These are phyloP conservation scores for Phlyctochytrium arcticum DNA, from an alignment of 192 early-diverging fungal species.

Conservation along the genomic window DNA sequence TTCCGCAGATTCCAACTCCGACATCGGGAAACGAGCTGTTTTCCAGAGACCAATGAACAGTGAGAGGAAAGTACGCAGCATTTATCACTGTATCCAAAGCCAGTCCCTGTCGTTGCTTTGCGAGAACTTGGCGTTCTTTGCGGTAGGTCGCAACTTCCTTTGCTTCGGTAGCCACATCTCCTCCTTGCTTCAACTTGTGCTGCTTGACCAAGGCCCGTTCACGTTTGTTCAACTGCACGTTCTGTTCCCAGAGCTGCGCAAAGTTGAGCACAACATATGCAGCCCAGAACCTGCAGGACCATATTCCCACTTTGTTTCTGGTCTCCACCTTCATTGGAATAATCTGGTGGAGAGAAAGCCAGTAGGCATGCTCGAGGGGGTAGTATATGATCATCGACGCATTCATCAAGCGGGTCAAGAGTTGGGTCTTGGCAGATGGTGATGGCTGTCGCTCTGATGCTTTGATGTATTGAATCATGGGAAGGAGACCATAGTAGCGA, in stretches of 20 bases:
- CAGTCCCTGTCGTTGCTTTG: constrained; percentile 64
- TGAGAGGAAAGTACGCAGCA: constrained; percentile 87
- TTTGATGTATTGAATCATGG: constrained; percentile 82
- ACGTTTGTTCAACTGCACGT: constrained; percentile 17
- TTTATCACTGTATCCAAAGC: constrained; percentile 78
- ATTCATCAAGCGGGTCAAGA: constrained; percentile 85
- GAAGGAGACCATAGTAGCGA: constrained; percentile 69
- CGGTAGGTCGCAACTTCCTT: constrained; percentile 1
- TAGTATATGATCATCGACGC: constrained; percentile 83
- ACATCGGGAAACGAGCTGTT: constrained; percentile 86
- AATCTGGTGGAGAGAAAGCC: constrained; percentile 82
- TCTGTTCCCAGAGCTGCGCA: constrained; percentile 69
- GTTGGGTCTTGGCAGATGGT: constrained; percentile 54
- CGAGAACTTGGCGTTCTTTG: constrained; percentile 49
- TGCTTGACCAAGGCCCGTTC: constrained; percentile 17
- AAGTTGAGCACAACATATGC: constrained; percentile 88
- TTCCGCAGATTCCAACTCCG: constrained; percentile 87
- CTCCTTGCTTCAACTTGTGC: background rate
- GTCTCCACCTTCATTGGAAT: constrained; percentile 69
- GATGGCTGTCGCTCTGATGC: constrained; percentile 68
- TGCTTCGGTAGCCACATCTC: constrained; percentile 15
- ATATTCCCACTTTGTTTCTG: constrained; percentile 77
- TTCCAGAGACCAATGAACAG: constrained; percentile 88
- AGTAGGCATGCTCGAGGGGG: constrained; percentile 94
- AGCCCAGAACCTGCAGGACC: constrained; percentile 98